phyloP scores from a whole-genome alignment of 2,329 filamentous ascomycete genomes.

The Tolypocladium album region DNA sequence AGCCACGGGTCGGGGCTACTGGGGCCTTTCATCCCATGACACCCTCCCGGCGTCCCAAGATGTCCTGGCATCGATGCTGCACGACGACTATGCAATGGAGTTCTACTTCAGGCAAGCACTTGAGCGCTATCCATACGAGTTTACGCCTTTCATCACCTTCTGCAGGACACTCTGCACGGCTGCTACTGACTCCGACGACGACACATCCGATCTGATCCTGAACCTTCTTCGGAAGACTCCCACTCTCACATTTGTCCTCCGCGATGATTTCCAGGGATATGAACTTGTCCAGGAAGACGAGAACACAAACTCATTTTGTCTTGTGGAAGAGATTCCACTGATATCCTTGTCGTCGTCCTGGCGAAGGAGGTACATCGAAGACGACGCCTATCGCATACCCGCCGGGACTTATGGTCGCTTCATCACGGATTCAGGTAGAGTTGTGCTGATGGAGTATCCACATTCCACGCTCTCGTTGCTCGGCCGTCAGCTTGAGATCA shows the following conservation, averaged over 20 bases:
- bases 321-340: conserved; percentile 53
- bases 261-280: conserved; percentile 61
- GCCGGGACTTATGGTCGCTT: conserved; percentile 59
- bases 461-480: conserved; percentile 76
- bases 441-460: conserved; percentile 64
- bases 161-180: conserved; percentile 49
- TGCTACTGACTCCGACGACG: conserved; percentile 17
- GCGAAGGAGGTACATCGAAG: conserved; percentile 30
- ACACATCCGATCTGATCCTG: conserved; percentile 41
- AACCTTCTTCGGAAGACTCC: conserved; percentile 58
- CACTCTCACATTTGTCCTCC: conserved; percentile 69
- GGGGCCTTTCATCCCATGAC: conserved; percentile 34
- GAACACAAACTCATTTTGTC: conserved; percentile 66
- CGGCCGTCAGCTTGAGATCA: conserved; percentile 63
- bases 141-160: conserved; percentile 64
- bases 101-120: conserved; percentile 57
- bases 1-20: conserved; percentile 40
- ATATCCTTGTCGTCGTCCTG: conserved; percentile 40
- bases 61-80: conserved; percentile 21
- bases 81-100: conserved; percentile 37
- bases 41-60: conserved; percentile 21
- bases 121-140: conserved; percentile 77
- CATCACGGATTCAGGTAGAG: conserved; percentile 65
- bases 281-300: conserved; percentile 75
- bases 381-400: conserved; percentile 51